Conservation (phyloP, 148 eudicot species). For the Amaranthus palmeri region DNA sequence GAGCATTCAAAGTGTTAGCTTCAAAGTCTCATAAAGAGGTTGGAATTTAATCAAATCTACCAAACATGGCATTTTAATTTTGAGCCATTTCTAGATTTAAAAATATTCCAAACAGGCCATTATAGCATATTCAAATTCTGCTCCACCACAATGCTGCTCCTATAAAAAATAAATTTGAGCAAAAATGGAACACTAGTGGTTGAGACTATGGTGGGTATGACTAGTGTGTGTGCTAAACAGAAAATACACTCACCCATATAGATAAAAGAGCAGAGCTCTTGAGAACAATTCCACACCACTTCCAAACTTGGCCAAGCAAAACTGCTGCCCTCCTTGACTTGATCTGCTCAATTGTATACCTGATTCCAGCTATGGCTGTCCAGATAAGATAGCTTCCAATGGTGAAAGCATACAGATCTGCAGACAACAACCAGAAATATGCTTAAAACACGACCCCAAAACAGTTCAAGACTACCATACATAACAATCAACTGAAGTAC, state of each 20-base stretch:
- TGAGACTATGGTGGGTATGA: background rate
- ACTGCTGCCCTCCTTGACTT: constrained; percentile 60
- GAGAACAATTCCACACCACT: constrained; percentile 81
- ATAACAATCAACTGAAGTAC: constrained; percentile 32
- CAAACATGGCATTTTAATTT: too few relatives aligned
- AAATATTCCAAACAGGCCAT: too few relatives aligned
- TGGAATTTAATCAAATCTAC: too few relatives aligned
- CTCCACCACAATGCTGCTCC: too few relatives aligned
- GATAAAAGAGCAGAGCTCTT: constrained; percentile 81
- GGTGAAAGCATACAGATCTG: constrained; percentile 89
- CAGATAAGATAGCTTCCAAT: constrained; percentile 96
- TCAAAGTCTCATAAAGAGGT: too few relatives aligned
- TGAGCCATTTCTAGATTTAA: too few relatives aligned
- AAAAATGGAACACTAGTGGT: background rate
- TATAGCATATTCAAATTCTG: too few relatives aligned
- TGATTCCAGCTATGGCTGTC: constrained; percentile 80
- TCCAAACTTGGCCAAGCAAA: constrained; percentile 68
- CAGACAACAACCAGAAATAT: background rate
- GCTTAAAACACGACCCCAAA: background rate
- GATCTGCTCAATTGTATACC: constrained; percentile 72
- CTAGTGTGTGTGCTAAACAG: background rate
- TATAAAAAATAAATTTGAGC: too few relatives aligned
- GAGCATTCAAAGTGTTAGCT: too few relatives aligned
- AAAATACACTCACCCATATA: constrained; percentile 66
- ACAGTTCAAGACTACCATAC: background rate